Base-by-base conservation (phyloP, 2,329 filamentous ascomycete genomes). In the Talaromyces sp. region DNA sequence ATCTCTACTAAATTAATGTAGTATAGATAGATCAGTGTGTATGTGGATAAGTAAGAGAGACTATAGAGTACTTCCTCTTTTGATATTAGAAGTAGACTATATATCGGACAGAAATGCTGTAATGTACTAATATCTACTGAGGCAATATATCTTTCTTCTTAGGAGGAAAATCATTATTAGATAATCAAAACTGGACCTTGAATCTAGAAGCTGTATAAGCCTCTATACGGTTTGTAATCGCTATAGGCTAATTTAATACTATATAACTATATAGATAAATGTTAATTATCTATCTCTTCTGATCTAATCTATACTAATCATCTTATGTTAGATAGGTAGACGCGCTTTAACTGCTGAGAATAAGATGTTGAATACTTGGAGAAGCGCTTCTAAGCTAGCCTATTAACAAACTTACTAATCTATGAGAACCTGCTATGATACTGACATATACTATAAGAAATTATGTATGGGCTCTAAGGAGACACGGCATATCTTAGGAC, bases 311-410 rank as follows among this genome's bases (percentile, higher is more conserved):
- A 43, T 6, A 21, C 41, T n/a, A 46, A 46, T 61, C 60, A 68
- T 62, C 69, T 69, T 55, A 63, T 71, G 66, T 58, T 57, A 65
- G 46, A 64, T 13, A 68, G 63, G 67, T 70, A 65, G 69, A 68
- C 66, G 66, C 65, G 67, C 70, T 72, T 73, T 67, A 72, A 67
- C 67, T 71, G 67, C 68, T 61, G 67, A 71, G 54, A 58, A 71
- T 71, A 71, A 69, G 68, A 73, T 69, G 64, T 69, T 71, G 64
- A 72, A 72, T 64, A 71, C 69, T 72, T 73, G 63, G 57, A 70
- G 68, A 71, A 73, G 66, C 64, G 64, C 65, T 68, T 73, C 71
- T 64, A 71, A 72, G 69, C 65, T 38, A 70, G 66, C 43, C n/a
- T 67, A 68, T 66, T 67, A 66, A 69, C 65, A 56, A 64, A 67